These are phyloP conservation scores for Coniosporium tulheliwenetii DNA, from an alignment of 2,329 filamentous ascomycete species.

Conservation along the genomic window DNA sequence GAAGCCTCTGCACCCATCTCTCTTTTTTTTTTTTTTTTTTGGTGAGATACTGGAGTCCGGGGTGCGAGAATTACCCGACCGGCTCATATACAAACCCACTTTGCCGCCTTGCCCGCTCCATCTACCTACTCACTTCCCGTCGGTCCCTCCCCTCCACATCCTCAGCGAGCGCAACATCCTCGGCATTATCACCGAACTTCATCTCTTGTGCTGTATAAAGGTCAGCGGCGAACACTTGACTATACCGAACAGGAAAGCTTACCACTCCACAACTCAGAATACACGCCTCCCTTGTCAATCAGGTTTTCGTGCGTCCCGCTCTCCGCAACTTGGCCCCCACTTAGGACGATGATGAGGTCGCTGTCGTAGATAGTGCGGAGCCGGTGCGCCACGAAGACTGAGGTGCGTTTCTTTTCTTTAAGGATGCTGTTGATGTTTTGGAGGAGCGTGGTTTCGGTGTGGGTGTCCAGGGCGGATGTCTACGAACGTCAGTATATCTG, in stretches of 20 bases:
- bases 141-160: no score
- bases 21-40: no score
- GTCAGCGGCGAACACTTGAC: background rate
- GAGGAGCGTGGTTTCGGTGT: constrained; percentile 82
- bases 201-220: constrained; percentile 17
- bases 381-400: constrained; percentile 87
- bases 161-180: no score
- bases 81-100: no score
- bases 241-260: constrained; percentile 5
- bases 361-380: constrained; percentile 88
- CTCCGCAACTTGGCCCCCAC: constrained; percentile 73
- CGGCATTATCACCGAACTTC: constrained; percentile 16
- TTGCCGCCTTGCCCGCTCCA: no score
- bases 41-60: no score
- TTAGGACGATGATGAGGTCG: constrained; percentile 79
- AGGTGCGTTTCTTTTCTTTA: constrained; percentile 75
- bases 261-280: constrained; percentile 84
- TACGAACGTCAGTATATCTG: constrained; percentile 10
- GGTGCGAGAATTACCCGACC: no score
- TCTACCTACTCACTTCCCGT: no score
- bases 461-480: constrained; percentile 80
- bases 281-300: constrained; percentile 63
- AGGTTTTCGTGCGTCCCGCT: constrained; percentile 75
- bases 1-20: no score
- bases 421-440: constrained; percentile 87